Evolutionary conservation across 805 yeast species (phyloP).

Genomic region (Yarrowia alimentaria): DNA sequence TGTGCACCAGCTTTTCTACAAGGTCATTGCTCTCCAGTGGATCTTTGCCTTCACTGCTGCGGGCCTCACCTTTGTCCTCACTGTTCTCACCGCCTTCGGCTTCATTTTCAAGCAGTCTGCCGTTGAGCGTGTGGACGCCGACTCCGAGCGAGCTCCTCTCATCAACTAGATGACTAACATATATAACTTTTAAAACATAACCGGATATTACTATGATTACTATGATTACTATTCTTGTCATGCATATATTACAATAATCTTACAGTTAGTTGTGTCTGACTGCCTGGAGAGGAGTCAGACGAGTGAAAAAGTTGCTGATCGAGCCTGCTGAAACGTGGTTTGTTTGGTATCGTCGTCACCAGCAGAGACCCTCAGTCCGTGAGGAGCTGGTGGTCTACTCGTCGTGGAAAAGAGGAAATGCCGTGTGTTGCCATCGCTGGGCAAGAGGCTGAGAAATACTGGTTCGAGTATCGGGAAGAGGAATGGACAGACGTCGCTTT

Average conservation of each 20-base stretch:
- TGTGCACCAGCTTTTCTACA: conserved; percentile 65
- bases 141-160: conserved; percentile 26
- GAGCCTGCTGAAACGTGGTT: no score
- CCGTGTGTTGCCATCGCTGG: conserved; percentile 18
- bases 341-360: no score
- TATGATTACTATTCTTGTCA: not conserved
- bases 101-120: conserved; percentile 8
- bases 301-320: no score
- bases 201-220: not conserved
- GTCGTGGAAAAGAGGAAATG: conserved; percentile 21
- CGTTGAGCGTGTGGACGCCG: conserved; percentile 11
- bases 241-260: conserved; percentile 15
- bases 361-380: no score
- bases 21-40: conserved; percentile 80
- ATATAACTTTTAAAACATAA: not conserved
- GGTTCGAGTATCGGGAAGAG: conserved; percentile 11
- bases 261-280: conserved; percentile 21
- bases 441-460: conserved; percentile 17
- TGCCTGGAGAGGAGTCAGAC: no score
- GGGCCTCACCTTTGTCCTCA: conserved; percentile 52
- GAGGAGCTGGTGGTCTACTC: no score
- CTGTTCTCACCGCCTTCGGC: conserved; percentile 45
- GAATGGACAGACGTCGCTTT: conserved; percentile 18
- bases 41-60: conserved; percentile 71
- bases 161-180: not conserved